Conservation (phyloP, 306 rosid species). For the Castanea mollissima region DNA sequence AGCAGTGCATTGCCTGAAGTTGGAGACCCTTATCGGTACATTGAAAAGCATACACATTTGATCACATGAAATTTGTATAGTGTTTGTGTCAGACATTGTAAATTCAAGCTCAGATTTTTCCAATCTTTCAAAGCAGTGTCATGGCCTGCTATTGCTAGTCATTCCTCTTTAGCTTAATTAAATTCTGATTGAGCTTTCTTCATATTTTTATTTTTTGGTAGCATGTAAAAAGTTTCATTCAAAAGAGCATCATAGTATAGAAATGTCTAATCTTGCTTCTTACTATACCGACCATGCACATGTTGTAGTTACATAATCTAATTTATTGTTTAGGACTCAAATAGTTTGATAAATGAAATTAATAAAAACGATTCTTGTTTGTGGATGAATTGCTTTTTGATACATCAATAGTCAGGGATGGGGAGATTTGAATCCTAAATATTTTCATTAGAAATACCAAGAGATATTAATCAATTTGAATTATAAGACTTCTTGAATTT, state of each 20-base stretch:
- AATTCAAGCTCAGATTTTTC: conserved; percentile 13
- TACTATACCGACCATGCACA: background rate
- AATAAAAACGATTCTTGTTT: no score
- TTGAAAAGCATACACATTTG: conserved; percentile 2
- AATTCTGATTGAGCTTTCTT: background rate
- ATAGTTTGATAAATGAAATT: background rate
- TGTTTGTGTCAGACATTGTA: conserved; percentile 43
- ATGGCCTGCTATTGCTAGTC: background rate
- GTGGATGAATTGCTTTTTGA: no score
- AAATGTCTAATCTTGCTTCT: background rate
- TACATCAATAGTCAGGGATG: no score
- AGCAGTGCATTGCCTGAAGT: conserved; percentile 12
- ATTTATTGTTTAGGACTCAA: background rate
- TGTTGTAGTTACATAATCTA: background rate
- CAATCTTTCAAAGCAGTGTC: background rate
- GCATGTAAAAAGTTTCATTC: background rate
- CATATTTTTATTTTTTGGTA: background rate
- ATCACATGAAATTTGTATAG: conserved; percentile 36
- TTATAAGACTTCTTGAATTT: no score
- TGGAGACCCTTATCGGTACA: conserved; percentile 20
- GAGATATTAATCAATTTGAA: no score
- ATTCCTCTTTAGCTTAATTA: conserved; percentile 4
- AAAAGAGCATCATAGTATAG: background rate
- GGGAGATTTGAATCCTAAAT: no score
- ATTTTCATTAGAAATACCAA: no score